Conservation (phyloP, 495 filamentous ascomycete species). For the Aspergillus taichungensis region DNA sequence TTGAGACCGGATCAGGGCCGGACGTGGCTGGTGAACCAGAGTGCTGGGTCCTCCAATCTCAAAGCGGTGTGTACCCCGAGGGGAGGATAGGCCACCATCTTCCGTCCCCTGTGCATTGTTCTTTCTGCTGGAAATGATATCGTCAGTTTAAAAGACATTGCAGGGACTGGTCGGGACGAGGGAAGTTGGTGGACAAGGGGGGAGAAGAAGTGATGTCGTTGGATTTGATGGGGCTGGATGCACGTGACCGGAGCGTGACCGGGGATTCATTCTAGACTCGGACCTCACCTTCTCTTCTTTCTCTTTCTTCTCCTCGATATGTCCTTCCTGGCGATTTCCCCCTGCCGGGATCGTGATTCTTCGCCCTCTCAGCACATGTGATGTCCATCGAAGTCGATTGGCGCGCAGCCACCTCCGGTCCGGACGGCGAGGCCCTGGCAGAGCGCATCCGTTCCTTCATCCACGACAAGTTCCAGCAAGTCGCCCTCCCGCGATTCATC, state of each 20-base stretch:
- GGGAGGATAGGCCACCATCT: not conserved
- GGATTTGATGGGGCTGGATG: too few species aligned
- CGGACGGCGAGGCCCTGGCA: slow-evolving; percentile 75
- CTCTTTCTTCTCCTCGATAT: not conserved
- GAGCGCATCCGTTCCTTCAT: slow-evolving; percentile 85
- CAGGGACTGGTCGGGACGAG: not conserved
- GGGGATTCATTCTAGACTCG: too few species aligned
- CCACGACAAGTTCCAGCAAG: slow-evolving; percentile 87
- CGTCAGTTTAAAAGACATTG: not conserved
- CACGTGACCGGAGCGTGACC: too few species aligned
- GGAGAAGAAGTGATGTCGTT: too few species aligned
- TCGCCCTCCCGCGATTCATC: slow-evolving; percentile 88
- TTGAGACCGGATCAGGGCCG: not conserved
- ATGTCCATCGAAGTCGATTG: slow-evolving; percentile 99
- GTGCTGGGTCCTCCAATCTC: slow-evolving; percentile 17
- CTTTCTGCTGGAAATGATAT: not conserved
- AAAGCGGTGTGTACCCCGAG: slow-evolving; percentile 17
- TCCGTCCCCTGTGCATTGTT: not conserved
- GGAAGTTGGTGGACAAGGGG: too few species aligned
- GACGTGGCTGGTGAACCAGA: slow-evolving; percentile 13
- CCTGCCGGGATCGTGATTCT: not conserved
- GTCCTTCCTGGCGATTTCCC: not conserved
- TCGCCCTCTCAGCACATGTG: slow-evolving; percentile 25
- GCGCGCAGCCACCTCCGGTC: slow-evolving; percentile 81
- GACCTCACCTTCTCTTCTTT: too few species aligned